phyloP scores from a whole-genome alignment of 176 grass and related monocot genomes.

The Carex parvula region DNA sequence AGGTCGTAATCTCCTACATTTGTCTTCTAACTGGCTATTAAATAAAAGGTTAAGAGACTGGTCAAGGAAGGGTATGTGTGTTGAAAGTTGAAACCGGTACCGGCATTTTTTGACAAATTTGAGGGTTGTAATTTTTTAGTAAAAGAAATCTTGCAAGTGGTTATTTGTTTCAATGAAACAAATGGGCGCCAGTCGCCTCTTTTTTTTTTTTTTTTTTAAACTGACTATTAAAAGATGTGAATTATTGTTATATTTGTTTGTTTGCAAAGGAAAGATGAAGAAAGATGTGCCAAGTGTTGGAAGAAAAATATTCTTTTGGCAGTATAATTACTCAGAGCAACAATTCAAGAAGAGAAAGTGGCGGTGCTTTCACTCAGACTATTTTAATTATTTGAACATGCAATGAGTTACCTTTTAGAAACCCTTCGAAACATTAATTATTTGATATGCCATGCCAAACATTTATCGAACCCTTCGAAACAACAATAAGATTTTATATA shows the following conservation, averaged over 20 bases:
- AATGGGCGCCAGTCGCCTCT: not conserved
- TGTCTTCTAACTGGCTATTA: not conserved
- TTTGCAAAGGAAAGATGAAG: not conserved
- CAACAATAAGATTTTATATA: no score
- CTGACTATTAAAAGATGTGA: no score
- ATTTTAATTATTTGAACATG: not conserved
- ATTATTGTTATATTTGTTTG: not conserved
- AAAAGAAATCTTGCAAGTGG: no score
- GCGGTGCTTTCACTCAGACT: not conserved
- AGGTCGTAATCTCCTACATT: constrained; percentile 11
- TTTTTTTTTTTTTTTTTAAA: no score
- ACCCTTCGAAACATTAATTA: not conserved
- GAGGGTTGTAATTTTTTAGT: no score
- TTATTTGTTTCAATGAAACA: no score
- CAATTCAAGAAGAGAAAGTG: not conserved
- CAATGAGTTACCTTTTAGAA: not conserved
- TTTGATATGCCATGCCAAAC: not conserved
- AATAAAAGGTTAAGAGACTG: not conserved
- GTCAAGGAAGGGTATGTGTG: no score
- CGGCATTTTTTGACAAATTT: no score
- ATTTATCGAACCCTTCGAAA: no score
- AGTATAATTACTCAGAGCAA: not conserved
- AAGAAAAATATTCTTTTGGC: not conserved
- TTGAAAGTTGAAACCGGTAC: no score
- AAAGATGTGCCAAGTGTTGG: not conserved